These are phyloP conservation scores for Xylariaceae sp. DNA, from an alignment of 2,329 filamentous ascomycete species.

Conservation along the genomic window DNA sequence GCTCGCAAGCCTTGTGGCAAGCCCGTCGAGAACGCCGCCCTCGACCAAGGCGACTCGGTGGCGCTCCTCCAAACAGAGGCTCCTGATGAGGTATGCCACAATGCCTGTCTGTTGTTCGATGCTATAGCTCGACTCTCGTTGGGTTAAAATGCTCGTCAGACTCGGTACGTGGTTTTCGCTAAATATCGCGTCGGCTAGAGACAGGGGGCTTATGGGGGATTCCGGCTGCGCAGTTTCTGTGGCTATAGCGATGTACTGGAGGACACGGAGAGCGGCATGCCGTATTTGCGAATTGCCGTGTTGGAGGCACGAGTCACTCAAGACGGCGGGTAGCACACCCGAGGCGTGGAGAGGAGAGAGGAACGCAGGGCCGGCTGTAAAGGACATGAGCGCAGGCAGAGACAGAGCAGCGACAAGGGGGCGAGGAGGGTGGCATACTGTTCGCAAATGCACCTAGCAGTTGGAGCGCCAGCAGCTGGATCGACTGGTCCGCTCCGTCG, in stretches of 20 bases:
- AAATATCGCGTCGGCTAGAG: constrained; percentile 62
- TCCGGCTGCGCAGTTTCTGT: constrained; percentile 49
- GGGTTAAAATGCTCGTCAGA: constrained; percentile 60
- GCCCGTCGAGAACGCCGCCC: constrained; percentile 68
- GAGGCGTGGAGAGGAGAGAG: constrained; percentile 67
- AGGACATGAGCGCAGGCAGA: constrained; percentile 5
- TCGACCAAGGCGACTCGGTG: constrained; percentile 69
- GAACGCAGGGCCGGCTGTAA: constrained; percentile 71
- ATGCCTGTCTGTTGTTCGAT: constrained; percentile 58
- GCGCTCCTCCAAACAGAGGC: constrained; percentile 60
- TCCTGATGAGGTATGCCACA: constrained; percentile 50
- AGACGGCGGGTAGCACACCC: constrained; percentile 61
- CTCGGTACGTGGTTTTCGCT: constrained; percentile 53
- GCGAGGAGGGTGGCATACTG: constrained; percentile 47
- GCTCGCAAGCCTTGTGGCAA: constrained; percentile 67
- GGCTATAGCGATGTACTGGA: constrained; percentile 67
- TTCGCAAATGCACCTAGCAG: constrained; percentile 80
- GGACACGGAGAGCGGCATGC: constrained; percentile 65
- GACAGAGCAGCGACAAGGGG: not conserved
- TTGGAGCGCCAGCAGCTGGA: constrained; percentile 66
- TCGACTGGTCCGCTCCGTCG: constrained; percentile 46
- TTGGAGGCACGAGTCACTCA: constrained; percentile 62
- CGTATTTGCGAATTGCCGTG: constrained; percentile 62
- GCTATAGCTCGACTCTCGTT: constrained; percentile 45
- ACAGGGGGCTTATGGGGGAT: constrained; percentile 42